Base-by-base conservation (phyloP, 257 asterid species). In the Asclepias syriaca region DNA sequence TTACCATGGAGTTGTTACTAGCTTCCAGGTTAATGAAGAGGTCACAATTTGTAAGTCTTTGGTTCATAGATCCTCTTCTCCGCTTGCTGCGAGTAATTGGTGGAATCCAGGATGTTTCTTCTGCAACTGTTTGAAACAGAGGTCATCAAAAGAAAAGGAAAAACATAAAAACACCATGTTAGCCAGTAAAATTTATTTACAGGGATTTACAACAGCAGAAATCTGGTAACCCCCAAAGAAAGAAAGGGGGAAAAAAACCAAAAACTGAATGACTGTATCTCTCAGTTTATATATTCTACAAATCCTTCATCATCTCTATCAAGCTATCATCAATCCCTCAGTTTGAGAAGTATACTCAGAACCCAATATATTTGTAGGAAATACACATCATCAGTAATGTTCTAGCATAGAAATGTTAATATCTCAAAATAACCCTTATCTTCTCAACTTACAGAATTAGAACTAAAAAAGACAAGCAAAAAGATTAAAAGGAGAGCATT, bases 21-120 rank as follows among this genome's bases (percentile, higher is more conserved):
- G 83, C 89, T 77, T 90, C 98, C 64, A 88, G 82, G 79, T 85
- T 95, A 64, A 90, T 84, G 72, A 77, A 86, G 66, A 72, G 73
- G 57, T 81, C 90, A 13, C 87, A 82, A 54, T 85, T 81, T 57
- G 81, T 80, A 61, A 83, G 68, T 77, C 90, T 73, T 70, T 76
- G 89, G 78, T 82, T 77, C n/a, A 89, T 6, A 57, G 81, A 68
- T 68, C 68, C 75, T 83, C 88, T 87, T 82, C 88, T 81, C 40
- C 91, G 92, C 85, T 80, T 88, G 77, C 73, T 70, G 75, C 84
- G 85, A 57, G 32, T 70, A 60, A 60, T 72, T 77, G 70, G 68
- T 14, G 37, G 43, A 9, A 29, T 61, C 61, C 74, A 65, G 19
- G 80, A 40, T 57, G 83, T 10, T 76, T 91, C 97, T 61, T 86